phyloP scores from a whole-genome alignment of 139 green algal species.

The Astrephomene gubernaculifera region DNA sequence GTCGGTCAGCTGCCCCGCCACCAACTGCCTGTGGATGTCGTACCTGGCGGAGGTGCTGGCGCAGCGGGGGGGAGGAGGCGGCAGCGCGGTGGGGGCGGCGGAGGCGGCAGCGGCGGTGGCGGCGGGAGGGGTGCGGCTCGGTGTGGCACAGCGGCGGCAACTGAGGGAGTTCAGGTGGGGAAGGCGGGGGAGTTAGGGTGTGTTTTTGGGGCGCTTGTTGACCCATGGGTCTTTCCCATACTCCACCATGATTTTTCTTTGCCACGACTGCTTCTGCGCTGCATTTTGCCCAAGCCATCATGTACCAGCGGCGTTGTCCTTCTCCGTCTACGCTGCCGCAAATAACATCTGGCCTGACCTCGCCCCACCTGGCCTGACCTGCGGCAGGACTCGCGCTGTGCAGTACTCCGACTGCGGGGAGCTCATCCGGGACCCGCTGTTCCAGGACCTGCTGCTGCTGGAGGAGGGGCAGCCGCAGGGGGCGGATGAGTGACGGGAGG shows the following conservation, averaged over 20 bases:
- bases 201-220: background rate
- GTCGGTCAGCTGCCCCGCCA: constrained; percentile 71
- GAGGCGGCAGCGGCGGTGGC: constrained; percentile 54
- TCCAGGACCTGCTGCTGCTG: constrained; percentile 56
- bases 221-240: background rate
- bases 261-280: background rate
- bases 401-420: constrained; percentile 62
- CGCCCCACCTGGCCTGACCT: background rate
- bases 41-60: constrained; percentile 93
- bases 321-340: background rate
- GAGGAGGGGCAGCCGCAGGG: no score
- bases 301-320: background rate
- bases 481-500: no score
- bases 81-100: background rate
- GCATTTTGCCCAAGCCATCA: background rate
- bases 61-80: constrained; percentile 60
- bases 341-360: background rate
- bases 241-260: background rate
- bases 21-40: constrained; percentile 95
- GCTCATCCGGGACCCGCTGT: constrained; percentile 81
- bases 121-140: background rate
- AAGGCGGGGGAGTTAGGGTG: no score
- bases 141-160: constrained; percentile 38
- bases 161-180: constrained; percentile 56
- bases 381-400: constrained; percentile 64